Conservation (phyloP, 768 basidiomycete species). For the Mycena vulgaris region DNA sequence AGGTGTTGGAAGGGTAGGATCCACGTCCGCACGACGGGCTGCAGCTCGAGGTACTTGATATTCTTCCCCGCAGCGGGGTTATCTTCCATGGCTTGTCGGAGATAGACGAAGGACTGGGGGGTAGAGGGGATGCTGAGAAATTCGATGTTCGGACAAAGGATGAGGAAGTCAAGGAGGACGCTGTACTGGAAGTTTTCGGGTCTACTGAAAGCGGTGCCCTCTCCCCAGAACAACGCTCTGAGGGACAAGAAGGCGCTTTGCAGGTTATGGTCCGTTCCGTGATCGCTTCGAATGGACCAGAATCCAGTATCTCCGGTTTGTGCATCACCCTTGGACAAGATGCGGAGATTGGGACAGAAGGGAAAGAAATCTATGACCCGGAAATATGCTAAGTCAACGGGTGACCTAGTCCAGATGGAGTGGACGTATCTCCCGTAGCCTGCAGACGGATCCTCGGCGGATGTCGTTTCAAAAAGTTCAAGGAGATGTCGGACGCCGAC, state of each 20-base stretch:
- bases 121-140: neutral
- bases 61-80: neutral
- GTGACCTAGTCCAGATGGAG: neutral
- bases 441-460: neutral
- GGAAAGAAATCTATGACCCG: neutral
- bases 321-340: neutral
- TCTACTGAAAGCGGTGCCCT: too few species aligned
- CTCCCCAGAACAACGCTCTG: neutral
- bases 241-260: neutral
- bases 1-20: neutral
- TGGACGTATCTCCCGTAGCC: neutral
- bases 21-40: neutral
- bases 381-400: neutral
- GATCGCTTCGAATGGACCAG: too few species aligned
- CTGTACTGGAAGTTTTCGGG: neutral
- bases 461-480: neutral
- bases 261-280: neutral
- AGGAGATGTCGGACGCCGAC: neutral
- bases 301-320: rapidly evolving
- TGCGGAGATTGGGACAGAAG: neutral
- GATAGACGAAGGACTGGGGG: neutral
- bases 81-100: neutral
- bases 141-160: neutral
- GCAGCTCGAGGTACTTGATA: neutral
- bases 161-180: neutral